Conservation (phyloP, 148 eudicot species). For the Amaranthus palmeri region DNA sequence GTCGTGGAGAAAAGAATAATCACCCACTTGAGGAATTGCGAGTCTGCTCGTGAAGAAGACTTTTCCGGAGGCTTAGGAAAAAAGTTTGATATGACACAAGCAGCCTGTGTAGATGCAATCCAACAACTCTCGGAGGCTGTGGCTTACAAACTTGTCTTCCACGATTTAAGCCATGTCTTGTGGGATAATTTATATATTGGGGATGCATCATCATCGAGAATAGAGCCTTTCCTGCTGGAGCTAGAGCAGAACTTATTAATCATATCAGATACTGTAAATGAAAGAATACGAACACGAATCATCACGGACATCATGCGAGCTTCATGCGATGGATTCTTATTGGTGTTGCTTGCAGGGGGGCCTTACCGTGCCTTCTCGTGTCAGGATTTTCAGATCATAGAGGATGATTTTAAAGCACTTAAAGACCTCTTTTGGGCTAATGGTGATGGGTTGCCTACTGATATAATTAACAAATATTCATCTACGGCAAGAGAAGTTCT, state of each 20-base stretch:
- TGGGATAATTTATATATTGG: slow-evolving; percentile 89
- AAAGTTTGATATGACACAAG: slow-evolving; percentile 69
- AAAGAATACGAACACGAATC: slow-evolving; percentile 73
- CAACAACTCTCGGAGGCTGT: slow-evolving; percentile 70
- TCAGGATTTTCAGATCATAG: slow-evolving; percentile 65
- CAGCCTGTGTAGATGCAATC: slow-evolving; percentile 74
- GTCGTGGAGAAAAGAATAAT: slow-evolving; percentile 72
- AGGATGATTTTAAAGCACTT: slow-evolving; percentile 75
- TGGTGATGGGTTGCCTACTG: slow-evolving; percentile 83
- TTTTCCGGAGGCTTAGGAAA: slow-evolving; percentile 56
- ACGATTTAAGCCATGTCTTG: slow-evolving; percentile 56
- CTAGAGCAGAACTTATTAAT: slow-evolving; percentile 61
- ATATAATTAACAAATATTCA: slow-evolving; percentile 69
- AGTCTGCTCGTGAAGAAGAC: slow-evolving; percentile 72
- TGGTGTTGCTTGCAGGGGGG: slow-evolving; percentile 93
- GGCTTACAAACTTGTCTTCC: slow-evolving; percentile 65
- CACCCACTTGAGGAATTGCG: slow-evolving; percentile 82
- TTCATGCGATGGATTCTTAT: slow-evolving; percentile 81
- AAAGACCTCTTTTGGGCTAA: slow-evolving; percentile 89
- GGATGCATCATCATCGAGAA: slow-evolving; percentile 74
- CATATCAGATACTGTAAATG: slow-evolving; percentile 67
- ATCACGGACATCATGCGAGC: slow-evolving; percentile 90
- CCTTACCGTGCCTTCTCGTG: slow-evolving; percentile 72
- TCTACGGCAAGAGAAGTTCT: slow-evolving; percentile 71
- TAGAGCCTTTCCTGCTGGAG: slow-evolving; percentile 81